A percentile compares a stretch with the other conserved stretches of the same genome.
phyloP scores from a whole-genome alignment of 345 rosid species.

The Pseudoturritis turrita region DNA sequence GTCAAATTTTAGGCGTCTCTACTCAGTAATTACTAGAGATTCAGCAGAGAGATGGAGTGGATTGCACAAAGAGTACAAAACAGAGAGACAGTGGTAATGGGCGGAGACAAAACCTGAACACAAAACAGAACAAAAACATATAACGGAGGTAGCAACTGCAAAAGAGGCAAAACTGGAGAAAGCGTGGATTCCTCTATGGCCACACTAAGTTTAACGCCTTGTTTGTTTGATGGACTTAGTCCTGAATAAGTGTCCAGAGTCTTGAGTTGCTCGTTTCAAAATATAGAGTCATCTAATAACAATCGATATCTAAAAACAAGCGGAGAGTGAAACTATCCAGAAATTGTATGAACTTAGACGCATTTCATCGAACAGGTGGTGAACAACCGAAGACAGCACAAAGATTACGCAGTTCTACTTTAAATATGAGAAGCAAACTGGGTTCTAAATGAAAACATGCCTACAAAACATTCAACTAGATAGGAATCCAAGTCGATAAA shows the following conservation, averaged over 20 bases:
- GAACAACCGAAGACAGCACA: background rate
- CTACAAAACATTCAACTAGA: background rate
- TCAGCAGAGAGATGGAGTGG: too few species aligned
- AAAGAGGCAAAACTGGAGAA: too few species aligned
- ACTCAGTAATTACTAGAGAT: background rate
- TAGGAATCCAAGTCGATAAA: background rate
- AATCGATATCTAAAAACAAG: background rate
- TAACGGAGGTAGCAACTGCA: too few species aligned
- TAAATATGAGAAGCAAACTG: background rate
- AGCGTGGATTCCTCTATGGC: background rate
- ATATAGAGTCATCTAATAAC: background rate
- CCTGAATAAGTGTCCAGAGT: background rate
- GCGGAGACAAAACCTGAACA: background rate
- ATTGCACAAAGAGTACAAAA: too few species aligned
- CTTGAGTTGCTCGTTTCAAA: background rate
- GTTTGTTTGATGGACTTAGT: background rate
- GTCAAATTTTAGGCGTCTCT: background rate
- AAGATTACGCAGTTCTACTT: background rate
- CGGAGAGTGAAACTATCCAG: background rate
- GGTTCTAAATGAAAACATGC: background rate
- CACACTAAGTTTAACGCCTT: background rate
- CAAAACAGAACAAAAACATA: background rate
- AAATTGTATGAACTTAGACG: too few species aligned
- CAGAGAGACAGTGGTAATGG: background rate
- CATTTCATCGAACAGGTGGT: conserved; percentile 18